phyloP scores from a whole-genome alignment of 2,329 filamentous ascomycete species.

The Neofusicoccum cordaticola region DNA sequence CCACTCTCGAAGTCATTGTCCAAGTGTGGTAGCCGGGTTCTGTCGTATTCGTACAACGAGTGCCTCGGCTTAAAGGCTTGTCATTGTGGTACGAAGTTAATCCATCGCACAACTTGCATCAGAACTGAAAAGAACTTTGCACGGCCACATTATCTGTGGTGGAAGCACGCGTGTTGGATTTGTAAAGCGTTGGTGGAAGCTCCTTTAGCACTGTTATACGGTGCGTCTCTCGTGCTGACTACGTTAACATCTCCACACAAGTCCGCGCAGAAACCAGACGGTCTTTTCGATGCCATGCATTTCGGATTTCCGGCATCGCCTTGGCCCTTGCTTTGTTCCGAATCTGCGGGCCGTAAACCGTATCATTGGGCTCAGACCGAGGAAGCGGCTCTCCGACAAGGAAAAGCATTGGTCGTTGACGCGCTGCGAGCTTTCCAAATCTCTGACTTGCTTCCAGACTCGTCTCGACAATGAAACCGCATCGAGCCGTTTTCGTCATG shows the following conservation, averaged over 20 bases:
- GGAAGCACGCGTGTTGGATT: no score
- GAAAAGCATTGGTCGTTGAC: not conserved
- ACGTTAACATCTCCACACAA: not conserved
- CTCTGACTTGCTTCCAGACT: not conserved
- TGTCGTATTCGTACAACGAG: no score
- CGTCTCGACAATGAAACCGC: not conserved
- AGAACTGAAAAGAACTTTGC: no score
- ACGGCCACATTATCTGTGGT: no score
- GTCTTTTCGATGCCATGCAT: not conserved
- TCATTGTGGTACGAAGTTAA: no score
- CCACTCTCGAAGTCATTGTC: no score
- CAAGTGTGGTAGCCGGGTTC: no score
- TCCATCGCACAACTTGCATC: no score
- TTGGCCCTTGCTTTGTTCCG: not conserved
- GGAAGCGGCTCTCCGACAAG: not conserved
- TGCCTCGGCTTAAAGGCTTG: no score
- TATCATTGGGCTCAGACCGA: not conserved
- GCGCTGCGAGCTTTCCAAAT: not conserved
- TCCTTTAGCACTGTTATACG: no score
- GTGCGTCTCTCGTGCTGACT: no score
- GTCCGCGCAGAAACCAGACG: not conserved
- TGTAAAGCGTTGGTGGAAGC: no score
- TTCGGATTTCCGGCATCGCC: not conserved
- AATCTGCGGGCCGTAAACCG: not conserved
- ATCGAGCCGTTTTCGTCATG: not conserved